phyloP scores from a whole-genome alignment of 306 rosid genomes.

The Heteromeles arbutifolia region DNA sequence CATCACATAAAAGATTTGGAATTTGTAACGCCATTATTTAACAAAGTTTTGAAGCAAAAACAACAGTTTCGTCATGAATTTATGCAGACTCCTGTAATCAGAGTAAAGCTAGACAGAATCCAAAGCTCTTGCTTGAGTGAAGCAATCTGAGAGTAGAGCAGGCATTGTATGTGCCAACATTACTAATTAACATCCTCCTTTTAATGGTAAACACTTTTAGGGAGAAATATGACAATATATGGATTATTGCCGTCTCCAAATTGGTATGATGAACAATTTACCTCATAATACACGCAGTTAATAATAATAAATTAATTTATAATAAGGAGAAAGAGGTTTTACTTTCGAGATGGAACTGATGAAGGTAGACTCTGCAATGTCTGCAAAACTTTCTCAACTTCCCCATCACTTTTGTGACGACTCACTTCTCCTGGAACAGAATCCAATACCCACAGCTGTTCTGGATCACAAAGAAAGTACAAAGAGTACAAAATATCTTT shows the following conservation, averaged over 20 bases:
- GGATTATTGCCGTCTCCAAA: neutral
- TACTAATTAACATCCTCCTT: neutral
- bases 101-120: neutral
- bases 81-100: neutral
- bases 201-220: no score
- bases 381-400: conserved; percentile 58
- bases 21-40: neutral
- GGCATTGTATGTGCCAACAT: neutral
- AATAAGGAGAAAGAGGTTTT: conserved; percentile 18
- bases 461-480: conserved; percentile 38
- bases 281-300: neutral
- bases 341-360: conserved; percentile 66
- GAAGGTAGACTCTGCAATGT: conserved; percentile 72
- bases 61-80: neutral
- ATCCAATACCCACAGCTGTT: conserved; percentile 94
- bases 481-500: neutral
- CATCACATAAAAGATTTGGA: neutral
- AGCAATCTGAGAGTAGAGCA: neutral
- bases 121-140: neutral
- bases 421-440: conserved; percentile 72
- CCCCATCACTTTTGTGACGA: conserved; percentile 49
- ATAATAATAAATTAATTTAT: no score
- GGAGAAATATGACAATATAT: neutral
- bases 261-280: neutral
- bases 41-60: neutral